These are phyloP conservation scores for Cladosporium austrohemisphaericum DNA, from an alignment of 2,329 filamentous ascomycete genomes.

Conservation along the genomic window DNA sequence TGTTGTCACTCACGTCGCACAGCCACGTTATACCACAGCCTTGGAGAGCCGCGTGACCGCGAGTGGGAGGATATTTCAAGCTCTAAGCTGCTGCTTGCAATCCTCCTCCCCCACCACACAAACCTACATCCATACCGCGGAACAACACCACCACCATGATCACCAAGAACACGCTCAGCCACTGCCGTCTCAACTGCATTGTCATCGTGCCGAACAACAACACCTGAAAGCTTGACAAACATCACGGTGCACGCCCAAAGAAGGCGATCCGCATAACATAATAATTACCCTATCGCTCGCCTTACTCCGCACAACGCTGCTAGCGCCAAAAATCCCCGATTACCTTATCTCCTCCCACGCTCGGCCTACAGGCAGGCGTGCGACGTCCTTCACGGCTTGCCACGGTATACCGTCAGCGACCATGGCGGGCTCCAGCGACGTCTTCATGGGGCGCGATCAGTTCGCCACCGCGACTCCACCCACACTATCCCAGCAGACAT, in stretches of 20 bases:
- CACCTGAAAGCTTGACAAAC: constrained; percentile 21
- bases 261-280: too few relatives aligned
- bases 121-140: constrained; percentile 6
- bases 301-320: too few relatives aligned
- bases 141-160: constrained; percentile 22
- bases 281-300: too few relatives aligned
- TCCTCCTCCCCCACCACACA: constrained; percentile 1
- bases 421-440: constrained; percentile 11
- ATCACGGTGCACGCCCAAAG: too few relatives aligned
- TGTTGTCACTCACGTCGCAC: constrained; percentile 6
- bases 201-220: constrained; percentile 29
- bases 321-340: too few relatives aligned
- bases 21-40: too few relatives aligned
- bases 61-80: too few relatives aligned
- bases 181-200: constrained; percentile 19
- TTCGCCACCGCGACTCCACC: constrained; percentile 1
- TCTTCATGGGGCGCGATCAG: not conserved
- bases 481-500: too few relatives aligned
- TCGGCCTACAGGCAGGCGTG: constrained; percentile 1
- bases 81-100: too few relatives aligned
- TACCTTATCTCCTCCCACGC: too few relatives aligned
- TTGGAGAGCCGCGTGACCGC: too few relatives aligned
- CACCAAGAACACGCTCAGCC: constrained; percentile 15
- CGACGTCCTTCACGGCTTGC: constrained; percentile 15
- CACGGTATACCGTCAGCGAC: constrained; percentile 18